Percentiles rank a stretch among this genome's conserved stretches.
Conservation (phyloP, 73 alveolate species). For the Urostyla sp. region DNA sequence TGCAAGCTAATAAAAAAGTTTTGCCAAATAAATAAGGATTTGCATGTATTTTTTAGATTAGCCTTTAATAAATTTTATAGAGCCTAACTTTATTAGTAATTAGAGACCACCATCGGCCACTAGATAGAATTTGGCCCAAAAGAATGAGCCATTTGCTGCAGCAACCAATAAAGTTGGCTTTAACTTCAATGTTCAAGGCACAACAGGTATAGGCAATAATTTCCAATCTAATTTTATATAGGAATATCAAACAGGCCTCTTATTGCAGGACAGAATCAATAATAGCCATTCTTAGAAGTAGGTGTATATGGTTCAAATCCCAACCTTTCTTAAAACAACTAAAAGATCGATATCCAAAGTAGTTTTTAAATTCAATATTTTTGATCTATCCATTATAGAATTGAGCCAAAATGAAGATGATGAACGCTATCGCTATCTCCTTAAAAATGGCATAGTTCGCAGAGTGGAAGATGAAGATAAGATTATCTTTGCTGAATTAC, state of each 20-base stretch:
- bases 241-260: conserved; percentile 35
- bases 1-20: too few species aligned
- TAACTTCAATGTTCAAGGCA: conserved; percentile 49
- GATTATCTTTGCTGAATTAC: conserved; percentile 90
- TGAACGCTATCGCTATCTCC: conserved; percentile 90
- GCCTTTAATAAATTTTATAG: too few species aligned
- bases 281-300: neutral
- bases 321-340: neutral
- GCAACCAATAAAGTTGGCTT: conserved; percentile 14
- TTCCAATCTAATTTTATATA: neutral
- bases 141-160: conserved; percentile 3
- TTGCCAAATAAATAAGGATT: too few species aligned
- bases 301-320: conserved; percentile 52
- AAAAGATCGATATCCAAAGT: conserved; percentile 38
- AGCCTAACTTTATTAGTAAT: conserved; percentile 38
- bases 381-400: conserved; percentile 24
- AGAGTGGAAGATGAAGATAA: conserved; percentile 93
- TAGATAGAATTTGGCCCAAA: conserved; percentile 10
- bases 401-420: conserved; percentile 71
- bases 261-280: neutral
- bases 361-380: neutral
- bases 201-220: neutral
- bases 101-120: conserved; percentile 49
- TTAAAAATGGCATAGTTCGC: conserved; percentile 88
- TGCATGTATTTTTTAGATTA: too few species aligned